Conservation (phyloP, 2,329 filamentous ascomycete species). For the Botrytis galanthina region DNA sequence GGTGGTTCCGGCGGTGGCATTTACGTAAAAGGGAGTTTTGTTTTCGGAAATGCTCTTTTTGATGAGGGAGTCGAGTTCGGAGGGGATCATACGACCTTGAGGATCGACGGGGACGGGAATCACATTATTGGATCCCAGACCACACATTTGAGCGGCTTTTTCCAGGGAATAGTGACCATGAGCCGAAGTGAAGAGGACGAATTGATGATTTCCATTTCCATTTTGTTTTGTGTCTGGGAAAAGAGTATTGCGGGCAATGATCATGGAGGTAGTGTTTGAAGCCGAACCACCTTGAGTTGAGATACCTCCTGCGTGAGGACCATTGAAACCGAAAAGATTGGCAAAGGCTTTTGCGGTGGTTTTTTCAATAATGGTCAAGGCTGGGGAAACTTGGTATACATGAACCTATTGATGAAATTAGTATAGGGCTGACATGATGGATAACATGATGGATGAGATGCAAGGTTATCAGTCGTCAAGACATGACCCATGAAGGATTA, state of each 20-base stretch:
- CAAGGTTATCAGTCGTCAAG: neutral
- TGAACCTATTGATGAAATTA: slow-evolving; percentile 56
- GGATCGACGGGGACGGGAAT: slow-evolving; percentile 72
- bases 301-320: slow-evolving; percentile 65
- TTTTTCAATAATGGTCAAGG: slow-evolving; percentile 84
- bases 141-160: slow-evolving; percentile 89
- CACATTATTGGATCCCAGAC: slow-evolving; percentile 74
- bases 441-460: neutral
- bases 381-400: slow-evolving; percentile 91
- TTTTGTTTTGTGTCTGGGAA: slow-evolving; percentile 73
- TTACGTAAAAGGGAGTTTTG: slow-evolving; percentile 88
- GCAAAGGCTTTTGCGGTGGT: slow-evolving; percentile 72
- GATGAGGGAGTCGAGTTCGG: slow-evolving; percentile 63
- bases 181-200: slow-evolving; percentile 82
- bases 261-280: slow-evolving; percentile 80
- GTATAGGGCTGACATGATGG: neutral
- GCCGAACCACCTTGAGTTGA: slow-evolving; percentile 75
- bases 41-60: slow-evolving; percentile 60
- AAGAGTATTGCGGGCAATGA: slow-evolving; percentile 82
- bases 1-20: slow-evolving; percentile 92
- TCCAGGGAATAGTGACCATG: slow-evolving; percentile 95
- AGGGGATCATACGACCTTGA: slow-evolving; percentile 67
- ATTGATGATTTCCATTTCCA: slow-evolving; percentile 64
- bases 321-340: slow-evolving; percentile 70
- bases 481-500: neutral